These are phyloP conservation scores for Pinus taeda DNA, from an alignment of 75 land plant species.

Conservation along the genomic window DNA sequence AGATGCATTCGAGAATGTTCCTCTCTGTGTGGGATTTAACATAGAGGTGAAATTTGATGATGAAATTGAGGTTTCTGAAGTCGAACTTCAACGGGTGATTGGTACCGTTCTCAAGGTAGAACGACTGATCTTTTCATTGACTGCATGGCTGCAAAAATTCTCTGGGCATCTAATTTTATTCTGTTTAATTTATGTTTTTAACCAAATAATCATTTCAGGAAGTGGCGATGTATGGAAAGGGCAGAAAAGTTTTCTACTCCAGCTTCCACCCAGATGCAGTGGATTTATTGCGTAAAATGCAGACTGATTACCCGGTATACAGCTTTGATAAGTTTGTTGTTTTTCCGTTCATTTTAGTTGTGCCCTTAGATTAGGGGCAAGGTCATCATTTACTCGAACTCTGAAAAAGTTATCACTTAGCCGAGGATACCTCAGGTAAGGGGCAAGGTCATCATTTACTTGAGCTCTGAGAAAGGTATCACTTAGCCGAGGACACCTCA, in stretches of 20 bases:
- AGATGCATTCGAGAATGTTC: constrained; percentile 76
- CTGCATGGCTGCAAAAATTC: neutral
- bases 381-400: neutral
- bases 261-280: constrained; percentile 96
- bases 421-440: neutral
- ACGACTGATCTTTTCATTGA: neutral
- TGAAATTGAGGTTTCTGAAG: constrained; percentile 36
- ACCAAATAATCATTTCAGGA: constrained; percentile 27
- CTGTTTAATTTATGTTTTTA: neutral
- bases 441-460: too few species aligned
- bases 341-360: neutral
- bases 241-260: constrained; percentile 68
- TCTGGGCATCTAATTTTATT: neutral
- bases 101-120: constrained; percentile 4
- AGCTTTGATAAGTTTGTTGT: neutral
- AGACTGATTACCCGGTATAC: constrained; percentile 69
- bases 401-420: neutral
- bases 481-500: neutral
- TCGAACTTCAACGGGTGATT: neutral
- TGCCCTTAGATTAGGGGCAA: neutral
- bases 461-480: too few species aligned
- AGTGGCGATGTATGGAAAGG: constrained; percentile 41
- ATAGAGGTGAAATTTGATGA: constrained; percentile 91
- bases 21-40: constrained; percentile 74
- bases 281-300: constrained; percentile 45